A percentile compares a stretch with the other conserved stretches of the same genome.
phyloP scores from a whole-genome alignment of 2,329 filamentous ascomycete genomes.

The Aspergillus proliferans region DNA sequence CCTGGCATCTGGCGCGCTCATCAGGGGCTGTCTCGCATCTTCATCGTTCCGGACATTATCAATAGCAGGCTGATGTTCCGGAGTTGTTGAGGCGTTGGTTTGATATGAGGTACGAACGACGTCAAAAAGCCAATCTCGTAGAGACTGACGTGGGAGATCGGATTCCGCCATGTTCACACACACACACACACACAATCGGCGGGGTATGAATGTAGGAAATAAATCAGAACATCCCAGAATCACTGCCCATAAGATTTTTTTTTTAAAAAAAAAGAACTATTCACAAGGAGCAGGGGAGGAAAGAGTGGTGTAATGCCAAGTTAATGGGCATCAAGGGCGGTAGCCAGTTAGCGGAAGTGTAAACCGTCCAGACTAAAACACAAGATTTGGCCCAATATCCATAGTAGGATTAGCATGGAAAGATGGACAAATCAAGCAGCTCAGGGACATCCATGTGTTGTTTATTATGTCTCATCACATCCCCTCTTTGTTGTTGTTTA shows the following conservation, averaged over 20 bases:
- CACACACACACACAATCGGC: background rate
- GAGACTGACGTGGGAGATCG: constrained; percentile 18
- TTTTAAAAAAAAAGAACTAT: background rate
- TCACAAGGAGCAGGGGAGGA: background rate
- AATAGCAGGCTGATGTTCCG: constrained; percentile 4
- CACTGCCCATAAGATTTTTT: background rate
- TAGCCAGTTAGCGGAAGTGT: constrained; percentile 17
- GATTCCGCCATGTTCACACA: constrained; percentile 22
- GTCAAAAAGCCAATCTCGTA: constrained; percentile 27
- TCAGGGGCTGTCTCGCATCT: background rate
- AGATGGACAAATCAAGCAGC: background rate
- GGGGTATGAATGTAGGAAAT: background rate
- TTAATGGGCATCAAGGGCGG: constrained; percentile 17
- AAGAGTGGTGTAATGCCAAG: background rate
- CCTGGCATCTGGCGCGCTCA: constrained; percentile 22
- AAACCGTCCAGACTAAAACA: background rate
- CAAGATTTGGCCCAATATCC: background rate
- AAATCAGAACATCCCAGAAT: too few relatives aligned
- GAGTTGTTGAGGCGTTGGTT: constrained; percentile 7
- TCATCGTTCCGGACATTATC: background rate
- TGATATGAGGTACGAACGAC: constrained; percentile 21
- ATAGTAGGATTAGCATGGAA: background rate
- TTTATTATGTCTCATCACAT: background rate
- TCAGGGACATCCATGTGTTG: background rate
- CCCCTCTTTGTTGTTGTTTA: background rate